Base-by-base conservation (phyloP, 768 basidiomycete species). In the Leccinum arenicola region DNA sequence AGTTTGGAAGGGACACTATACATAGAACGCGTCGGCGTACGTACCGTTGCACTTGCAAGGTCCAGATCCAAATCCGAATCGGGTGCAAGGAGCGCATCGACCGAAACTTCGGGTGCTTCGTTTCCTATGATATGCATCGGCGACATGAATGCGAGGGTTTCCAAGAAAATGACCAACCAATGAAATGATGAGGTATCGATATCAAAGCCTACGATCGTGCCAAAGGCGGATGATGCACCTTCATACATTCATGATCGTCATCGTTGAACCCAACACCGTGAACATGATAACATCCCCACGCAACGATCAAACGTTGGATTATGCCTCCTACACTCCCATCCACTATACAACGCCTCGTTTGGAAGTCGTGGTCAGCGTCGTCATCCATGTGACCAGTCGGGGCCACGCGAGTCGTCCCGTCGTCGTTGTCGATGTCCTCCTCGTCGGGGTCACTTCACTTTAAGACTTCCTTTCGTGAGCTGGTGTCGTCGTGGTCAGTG, bases 141-240 rank as follows among this genome's bases (percentile, higher is more conserved):
- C 38, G 17, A 49, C 43, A 11, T 56, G 19, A 35, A 19, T 36
- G 15, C 2, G 6, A 12, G 8, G 7, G 6, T 5, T 19, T 40
- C 54, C 60, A 59, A 59, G 52, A 55, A 40, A 48, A 12, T 4
- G 60, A 3, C 72, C 43, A 77, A 82, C 96, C 97, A 61, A 87
- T 90, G 76, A 99, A 99, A 71, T 95, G 86, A n/a, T 23, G 88
- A 80, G 0, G 97, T 98, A 69, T 99, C 97, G 38, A 99, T 83
- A 71, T 98, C 96, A 67, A 97, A 91, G 1, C 95, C 95, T 15
- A 77, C 72, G 52, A 98, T 74, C 3, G 75, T 77, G 0, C 91
- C 90, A 2, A 4, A 98, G 82, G 66, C 86, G 84, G 70, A 98
- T 85, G 70, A 98, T 93, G 61, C 87, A 93, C 93, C 93, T 95